A percentile compares a stretch with the other conserved stretches of the same genome.
These are phyloP conservation scores for Wolfiporia cocos DNA, from an alignment of 1,284 basidiomycete species.

Conservation along the genomic window DNA sequence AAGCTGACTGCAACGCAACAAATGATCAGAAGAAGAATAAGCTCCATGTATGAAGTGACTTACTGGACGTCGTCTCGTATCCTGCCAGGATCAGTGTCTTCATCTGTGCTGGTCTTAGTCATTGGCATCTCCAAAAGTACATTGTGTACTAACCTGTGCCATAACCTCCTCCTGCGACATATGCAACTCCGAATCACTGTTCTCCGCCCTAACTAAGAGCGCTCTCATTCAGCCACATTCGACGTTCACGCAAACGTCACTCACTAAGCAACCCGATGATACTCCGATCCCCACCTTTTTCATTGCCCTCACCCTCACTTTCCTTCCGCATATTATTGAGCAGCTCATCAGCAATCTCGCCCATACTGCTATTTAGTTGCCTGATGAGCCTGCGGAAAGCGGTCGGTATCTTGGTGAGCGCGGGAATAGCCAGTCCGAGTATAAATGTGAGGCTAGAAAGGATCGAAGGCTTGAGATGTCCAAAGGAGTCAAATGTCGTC, in stretches of 20 bases:
- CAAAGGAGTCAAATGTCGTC: slow-evolving; percentile 39
- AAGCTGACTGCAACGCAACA: slow-evolving; percentile 20
- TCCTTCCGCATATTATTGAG: slow-evolving; percentile 37
- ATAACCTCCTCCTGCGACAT: slow-evolving; percentile 65
- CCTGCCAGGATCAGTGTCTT: slow-evolving; percentile 33
- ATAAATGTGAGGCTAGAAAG: slow-evolving; percentile 30
- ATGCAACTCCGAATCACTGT: slow-evolving; percentile 29
- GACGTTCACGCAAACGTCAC: slow-evolving; percentile 11
- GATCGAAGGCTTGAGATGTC: slow-evolving; percentile 17
- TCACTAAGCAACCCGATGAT: slow-evolving; percentile 48
- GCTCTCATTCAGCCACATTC: slow-evolving; percentile 13
- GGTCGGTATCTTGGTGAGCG: slow-evolving; percentile 38
- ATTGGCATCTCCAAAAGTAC: not conserved
- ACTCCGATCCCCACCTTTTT: slow-evolving; percentile 42
- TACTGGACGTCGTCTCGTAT: slow-evolving; percentile 37
- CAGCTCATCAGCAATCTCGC: slow-evolving; percentile 39
- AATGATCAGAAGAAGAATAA: not conserved
- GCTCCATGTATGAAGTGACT: not conserved
- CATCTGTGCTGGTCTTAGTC: slow-evolving; percentile 24
- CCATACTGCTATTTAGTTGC: slow-evolving; percentile 34
- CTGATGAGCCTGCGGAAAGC: slow-evolving; percentile 28
- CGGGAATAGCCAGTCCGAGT: slow-evolving; percentile 37
- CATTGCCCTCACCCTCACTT: slow-evolving; percentile 27
- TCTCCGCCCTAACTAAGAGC: slow-evolving; percentile 45
- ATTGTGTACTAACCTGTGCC: slow-evolving; percentile 35